Conservation (phyloP, 768 basidiomycete species). For the Tylopilus rubrobrunneus region DNA sequence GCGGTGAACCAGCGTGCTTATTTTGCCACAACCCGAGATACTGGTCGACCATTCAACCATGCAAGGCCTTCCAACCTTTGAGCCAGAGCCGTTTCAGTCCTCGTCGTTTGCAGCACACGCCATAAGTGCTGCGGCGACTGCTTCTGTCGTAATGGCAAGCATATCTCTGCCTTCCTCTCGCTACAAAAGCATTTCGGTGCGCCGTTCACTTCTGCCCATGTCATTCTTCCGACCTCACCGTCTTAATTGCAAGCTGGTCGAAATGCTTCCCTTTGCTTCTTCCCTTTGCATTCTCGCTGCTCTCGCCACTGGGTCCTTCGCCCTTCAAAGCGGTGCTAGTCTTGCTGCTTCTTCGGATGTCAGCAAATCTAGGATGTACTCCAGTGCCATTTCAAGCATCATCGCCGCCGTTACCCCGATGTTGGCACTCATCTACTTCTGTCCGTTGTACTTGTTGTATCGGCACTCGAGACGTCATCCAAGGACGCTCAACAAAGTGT, state of each 20-base stretch:
- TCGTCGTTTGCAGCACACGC: slow-evolving; percentile 29
- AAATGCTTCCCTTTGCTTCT: slow-evolving; percentile 36
- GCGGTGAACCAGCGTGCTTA: slow-evolving; percentile 22
- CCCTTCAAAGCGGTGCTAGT: slow-evolving; percentile 20
- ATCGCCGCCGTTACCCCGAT: slow-evolving; percentile 34
- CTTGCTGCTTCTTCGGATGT: slow-evolving; percentile 18
- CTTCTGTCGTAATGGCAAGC: slow-evolving; percentile 29
- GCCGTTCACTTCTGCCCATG: slow-evolving; percentile 16
- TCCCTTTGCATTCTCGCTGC: slow-evolving; percentile 33
- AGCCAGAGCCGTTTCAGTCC: slow-evolving; percentile 23
- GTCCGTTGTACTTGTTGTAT: slow-evolving; percentile 47
- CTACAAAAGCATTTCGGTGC: slow-evolving; percentile 29
- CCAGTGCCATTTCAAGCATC: slow-evolving; percentile 34
- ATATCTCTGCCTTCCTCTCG: slow-evolving; percentile 26
- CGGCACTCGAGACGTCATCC: slow-evolving; percentile 44
- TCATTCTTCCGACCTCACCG: slow-evolving; percentile 8
- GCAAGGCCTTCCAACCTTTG: slow-evolving; percentile 30
- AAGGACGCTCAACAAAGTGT: slow-evolving; percentile 47
- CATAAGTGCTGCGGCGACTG: slow-evolving; percentile 30
- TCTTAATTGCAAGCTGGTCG: slow-evolving; percentile 30
- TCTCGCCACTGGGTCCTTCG: slow-evolving; percentile 30
- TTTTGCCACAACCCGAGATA: slow-evolving; percentile 13
- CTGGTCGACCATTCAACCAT: slow-evolving; percentile 27
- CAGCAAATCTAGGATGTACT: slow-evolving; percentile 30
- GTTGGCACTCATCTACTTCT: slow-evolving; percentile 45